phyloP scores from a whole-genome alignment of 768 basidiomycete species.

The Bullera alba region DNA sequence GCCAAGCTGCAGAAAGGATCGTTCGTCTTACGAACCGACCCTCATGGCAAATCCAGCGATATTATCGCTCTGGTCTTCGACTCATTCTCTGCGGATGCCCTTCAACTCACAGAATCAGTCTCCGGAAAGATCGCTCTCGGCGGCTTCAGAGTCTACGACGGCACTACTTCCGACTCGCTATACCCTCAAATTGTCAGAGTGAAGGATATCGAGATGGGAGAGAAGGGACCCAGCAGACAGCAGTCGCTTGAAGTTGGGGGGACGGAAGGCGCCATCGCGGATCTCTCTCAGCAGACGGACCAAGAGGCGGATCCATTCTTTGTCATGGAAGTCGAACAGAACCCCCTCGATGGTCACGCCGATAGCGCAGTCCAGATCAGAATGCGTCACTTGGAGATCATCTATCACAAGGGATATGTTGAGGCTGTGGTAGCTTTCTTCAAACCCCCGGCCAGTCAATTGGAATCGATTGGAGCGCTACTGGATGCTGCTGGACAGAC shows the following conservation, averaged over 20 bases:
- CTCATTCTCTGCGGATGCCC: constrained; percentile 70
- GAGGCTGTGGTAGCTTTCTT: constrained; percentile 88
- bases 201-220: constrained; percentile 49
- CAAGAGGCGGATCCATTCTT: constrained; percentile 58
- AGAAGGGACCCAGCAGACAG: constrained; percentile 13
- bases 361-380: constrained; percentile 82
- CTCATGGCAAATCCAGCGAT: constrained; percentile 58
- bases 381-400: constrained; percentile 93
- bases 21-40: constrained; percentile 71
- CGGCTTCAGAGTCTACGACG: constrained; percentile 81
- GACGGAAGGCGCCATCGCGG: constrained; percentile 14
- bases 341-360: constrained; percentile 82
- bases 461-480: constrained; percentile 90
- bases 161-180: constrained; percentile 69
- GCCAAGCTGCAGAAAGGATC: constrained; percentile 81
- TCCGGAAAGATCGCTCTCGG: constrained; percentile 78
- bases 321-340: constrained; percentile 81
- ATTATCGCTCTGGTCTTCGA: constrained; percentile 83
- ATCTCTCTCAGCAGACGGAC: constrained; percentile 7
- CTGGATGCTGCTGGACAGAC: constrained; percentile 86
- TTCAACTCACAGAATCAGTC: constrained; percentile 79
- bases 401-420: constrained; percentile 88
- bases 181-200: constrained; percentile 89
- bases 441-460: constrained; percentile 84
- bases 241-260: constrained; percentile 30